Conservation (phyloP, 441 rosid genomes). For the Melastoma candidum region DNA sequence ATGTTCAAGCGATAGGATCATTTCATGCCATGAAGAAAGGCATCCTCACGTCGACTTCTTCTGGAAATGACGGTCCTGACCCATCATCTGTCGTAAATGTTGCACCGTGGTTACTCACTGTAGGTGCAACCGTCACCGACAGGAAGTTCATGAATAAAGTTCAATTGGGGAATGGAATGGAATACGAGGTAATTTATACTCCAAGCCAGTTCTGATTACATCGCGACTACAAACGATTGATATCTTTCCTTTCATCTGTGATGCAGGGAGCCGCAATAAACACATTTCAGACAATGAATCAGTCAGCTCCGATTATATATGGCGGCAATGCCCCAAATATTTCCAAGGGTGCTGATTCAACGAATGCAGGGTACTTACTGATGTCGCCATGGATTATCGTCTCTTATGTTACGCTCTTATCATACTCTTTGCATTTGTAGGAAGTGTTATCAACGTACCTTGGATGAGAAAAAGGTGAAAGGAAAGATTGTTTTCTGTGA, state of each 20-base stretch:
- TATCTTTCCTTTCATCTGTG: too few relatives aligned
- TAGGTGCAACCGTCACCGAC: constrained; percentile 31
- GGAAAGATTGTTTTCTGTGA: constrained; percentile 46
- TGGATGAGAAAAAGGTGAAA: constrained; percentile 22
- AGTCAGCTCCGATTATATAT: constrained; percentile 29
- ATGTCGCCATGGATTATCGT: too few relatives aligned
- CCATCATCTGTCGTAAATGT: constrained; percentile 16
- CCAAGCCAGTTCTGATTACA: background rate
- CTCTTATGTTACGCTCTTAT: too few relatives aligned
- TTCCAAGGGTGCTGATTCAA: constrained; percentile 13
- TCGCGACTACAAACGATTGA: too few relatives aligned
- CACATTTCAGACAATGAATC: constrained; percentile 19
- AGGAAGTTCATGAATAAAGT: constrained; percentile 22
- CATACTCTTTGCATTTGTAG: too few relatives aligned
- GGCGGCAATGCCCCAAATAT: constrained; percentile 34
- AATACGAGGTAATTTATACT: constrained; percentile 14
- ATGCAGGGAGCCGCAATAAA: constrained; percentile 39
- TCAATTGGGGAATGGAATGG: constrained; percentile 22
- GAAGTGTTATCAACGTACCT: background rate
- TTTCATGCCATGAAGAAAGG: constrained; percentile 28
- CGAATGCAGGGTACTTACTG: constrained; percentile 22
- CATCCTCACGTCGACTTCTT: constrained; percentile 27
- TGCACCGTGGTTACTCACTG: constrained; percentile 28
- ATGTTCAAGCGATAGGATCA: constrained; percentile 20
- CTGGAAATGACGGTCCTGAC: constrained; percentile 28